Conservation (phyloP, 2,329 filamentous ascomycete genomes). For the Ceratocystis albifundus region DNA sequence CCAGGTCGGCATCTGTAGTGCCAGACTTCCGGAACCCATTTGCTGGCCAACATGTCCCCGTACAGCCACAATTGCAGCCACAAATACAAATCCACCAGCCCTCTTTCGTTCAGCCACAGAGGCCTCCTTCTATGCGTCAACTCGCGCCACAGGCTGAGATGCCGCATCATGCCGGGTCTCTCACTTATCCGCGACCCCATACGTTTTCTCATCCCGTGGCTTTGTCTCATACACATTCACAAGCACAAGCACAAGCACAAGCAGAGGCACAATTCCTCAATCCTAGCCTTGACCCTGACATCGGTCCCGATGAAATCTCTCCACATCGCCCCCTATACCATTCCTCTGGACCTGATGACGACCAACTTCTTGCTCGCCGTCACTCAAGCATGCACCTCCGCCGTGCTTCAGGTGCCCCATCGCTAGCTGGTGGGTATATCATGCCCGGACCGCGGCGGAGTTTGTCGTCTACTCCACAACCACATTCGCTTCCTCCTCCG, state of each 20-base stretch:
- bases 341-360: not conserved
- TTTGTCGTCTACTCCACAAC: too few species aligned
- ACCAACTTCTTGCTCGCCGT: not conserved
- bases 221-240: too few species aligned
- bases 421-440: too few species aligned
- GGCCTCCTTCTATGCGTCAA: not conserved
- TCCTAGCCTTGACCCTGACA: too few species aligned
- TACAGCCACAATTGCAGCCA: not conserved
- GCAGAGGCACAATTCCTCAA: too few species aligned
- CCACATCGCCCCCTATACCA: not conserved
- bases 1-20: not conserved
- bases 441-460: too few species aligned
- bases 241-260: too few species aligned
- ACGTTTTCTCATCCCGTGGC: too few species aligned
- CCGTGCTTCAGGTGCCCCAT: not conserved
- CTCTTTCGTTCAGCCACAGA: not conserved
- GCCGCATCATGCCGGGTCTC: not conserved
- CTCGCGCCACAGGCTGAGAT: not conserved
- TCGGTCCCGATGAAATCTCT: too few species aligned
- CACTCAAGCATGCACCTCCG: not conserved
- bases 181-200: too few species aligned
- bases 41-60: not conserved
- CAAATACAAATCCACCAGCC: not conserved
- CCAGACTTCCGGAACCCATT: constrained; percentile 1
- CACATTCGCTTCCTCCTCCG: not conserved